Conservation (phyloP, 176 grass and related monocot species). For the Lolium perenne region DNA sequence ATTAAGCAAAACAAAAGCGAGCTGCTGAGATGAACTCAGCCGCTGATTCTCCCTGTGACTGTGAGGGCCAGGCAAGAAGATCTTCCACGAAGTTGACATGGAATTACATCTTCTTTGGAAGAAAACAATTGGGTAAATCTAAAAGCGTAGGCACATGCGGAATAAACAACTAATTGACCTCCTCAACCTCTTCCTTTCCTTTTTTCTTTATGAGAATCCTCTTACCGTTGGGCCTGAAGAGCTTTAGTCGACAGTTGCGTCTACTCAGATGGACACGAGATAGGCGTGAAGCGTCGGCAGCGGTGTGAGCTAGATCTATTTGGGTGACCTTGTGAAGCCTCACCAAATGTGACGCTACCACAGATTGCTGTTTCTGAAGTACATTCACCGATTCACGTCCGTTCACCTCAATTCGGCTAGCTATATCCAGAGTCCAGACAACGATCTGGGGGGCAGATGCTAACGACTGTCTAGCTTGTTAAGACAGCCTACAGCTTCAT, state of each 20-base stretch:
- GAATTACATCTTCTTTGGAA: constrained; percentile 22
- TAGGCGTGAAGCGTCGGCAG: constrained; percentile 28
- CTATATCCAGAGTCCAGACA: constrained; percentile 1
- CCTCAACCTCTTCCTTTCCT: not conserved
- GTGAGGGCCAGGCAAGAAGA: constrained; percentile 22
- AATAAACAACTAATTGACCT: constrained; percentile 38
- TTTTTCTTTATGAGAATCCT: constrained; percentile 16
- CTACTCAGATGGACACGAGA: constrained; percentile 40
- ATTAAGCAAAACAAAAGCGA: constrained; percentile 32
- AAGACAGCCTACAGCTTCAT: constrained; percentile 17
- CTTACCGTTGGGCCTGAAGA: constrained; percentile 46
- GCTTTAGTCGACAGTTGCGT: constrained; percentile 36
- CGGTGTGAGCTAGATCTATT: constrained; percentile 35
- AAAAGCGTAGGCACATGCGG: constrained; percentile 30
- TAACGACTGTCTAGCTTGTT: constrained; percentile 9
- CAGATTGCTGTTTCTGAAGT: constrained; percentile 18
- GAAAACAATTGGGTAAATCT: constrained; percentile 33
- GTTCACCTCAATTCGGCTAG: not conserved
- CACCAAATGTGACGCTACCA: constrained; percentile 21
- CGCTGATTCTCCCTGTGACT: not conserved
- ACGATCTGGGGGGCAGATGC: not conserved
- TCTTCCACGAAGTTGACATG: constrained; percentile 33
- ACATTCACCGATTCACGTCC: not conserved
- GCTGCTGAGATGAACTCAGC: constrained; percentile 36
- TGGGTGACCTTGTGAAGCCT: constrained; percentile 15